Evolutionary conservation across 805 yeast species (phyloP).

Genomic region (Kodamaea nitidulidarum): DNA sequence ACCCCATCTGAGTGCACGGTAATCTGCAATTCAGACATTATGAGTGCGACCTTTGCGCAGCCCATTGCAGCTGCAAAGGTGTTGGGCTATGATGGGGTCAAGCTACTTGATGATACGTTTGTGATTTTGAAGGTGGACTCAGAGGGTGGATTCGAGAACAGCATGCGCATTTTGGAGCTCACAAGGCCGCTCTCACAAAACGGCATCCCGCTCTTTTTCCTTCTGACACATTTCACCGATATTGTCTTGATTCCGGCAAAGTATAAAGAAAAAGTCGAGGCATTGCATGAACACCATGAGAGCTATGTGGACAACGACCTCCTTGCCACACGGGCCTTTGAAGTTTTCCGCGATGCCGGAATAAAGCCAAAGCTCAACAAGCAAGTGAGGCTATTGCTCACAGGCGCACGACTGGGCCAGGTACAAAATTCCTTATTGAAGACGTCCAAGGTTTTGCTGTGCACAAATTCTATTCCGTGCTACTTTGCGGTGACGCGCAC

Average conservation of each 20-base stretch:
- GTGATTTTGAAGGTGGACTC: conserved; percentile 56
- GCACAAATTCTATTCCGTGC: conserved; percentile 26
- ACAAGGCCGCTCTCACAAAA: conserved; percentile 57
- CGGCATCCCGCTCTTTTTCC: conserved; percentile 55
- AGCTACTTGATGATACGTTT: conserved; percentile 42
- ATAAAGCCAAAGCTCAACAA: conserved; percentile 45
- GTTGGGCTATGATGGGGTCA: conserved; percentile 32
- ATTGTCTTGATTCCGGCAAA: conserved; percentile 54
- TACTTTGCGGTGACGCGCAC: conserved; percentile 54
- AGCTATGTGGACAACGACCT: conserved; percentile 2
- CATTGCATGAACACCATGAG: conserved; percentile 18
- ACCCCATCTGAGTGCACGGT: conserved; percentile 62
- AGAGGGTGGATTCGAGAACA: conserved; percentile 52
- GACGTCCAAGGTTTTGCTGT: conserved; percentile 37
- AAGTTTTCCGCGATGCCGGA: conserved; percentile 28
- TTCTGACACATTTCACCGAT: conserved; percentile 61
- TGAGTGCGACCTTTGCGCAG: conserved; percentile 34
- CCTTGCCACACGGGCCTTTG: conserved; percentile 34
- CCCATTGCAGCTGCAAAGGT: conserved; percentile 33
- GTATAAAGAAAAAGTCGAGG: conserved; percentile 41
- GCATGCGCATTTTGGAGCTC: conserved; percentile 49
- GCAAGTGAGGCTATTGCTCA: conserved; percentile 41
- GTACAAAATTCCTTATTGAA: conserved; percentile 38
- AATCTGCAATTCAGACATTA: conserved; percentile 44
- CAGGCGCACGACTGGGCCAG: conserved; percentile 57